A percentile compares a stretch with the other conserved stretches of the same genome.
Evolutionary conservation across 2,329 filamentous ascomycete species (phyloP).

Genomic region (Aspergillus caelatus): DNA sequence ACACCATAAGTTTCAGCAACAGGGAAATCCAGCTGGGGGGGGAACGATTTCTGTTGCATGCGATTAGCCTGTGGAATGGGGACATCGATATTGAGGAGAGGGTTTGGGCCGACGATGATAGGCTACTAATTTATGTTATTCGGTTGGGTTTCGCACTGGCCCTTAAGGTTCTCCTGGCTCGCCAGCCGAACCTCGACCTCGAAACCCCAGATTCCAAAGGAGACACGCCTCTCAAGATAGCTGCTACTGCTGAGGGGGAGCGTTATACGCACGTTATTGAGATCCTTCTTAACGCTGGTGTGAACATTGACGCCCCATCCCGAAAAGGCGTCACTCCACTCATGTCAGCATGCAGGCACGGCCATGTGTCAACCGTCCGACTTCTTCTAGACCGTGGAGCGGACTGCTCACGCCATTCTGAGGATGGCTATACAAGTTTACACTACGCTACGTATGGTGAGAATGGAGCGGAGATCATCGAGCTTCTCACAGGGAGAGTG

Average conservation of each 20-base stretch:
- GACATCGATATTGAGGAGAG: conserved; percentile 5
- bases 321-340: conserved; percentile 8
- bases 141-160: not conserved
- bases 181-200: not conserved
- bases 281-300: not conserved
- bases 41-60: not conserved
- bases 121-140: conserved; percentile 12
- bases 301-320: conserved; percentile 7
- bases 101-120: not conserved
- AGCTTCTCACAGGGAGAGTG: not conserved
- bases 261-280: not conserved
- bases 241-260: not conserved
- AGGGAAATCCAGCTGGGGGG: not conserved
- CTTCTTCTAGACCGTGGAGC: conserved; percentile 6
- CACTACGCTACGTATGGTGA: conserved; percentile 13
- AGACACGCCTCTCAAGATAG: conserved; percentile 11
- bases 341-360: conserved; percentile 12
- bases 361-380: not conserved
- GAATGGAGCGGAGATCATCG: conserved; percentile 4
- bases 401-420: not conserved
- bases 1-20: not conserved
- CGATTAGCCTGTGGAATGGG: conserved; percentile 1
- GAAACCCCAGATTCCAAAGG: conserved; percentile 3
- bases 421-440: conserved; percentile 11
- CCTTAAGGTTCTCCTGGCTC: not conserved